These are phyloP conservation scores for Combretum micranthum DNA, from an alignment of 345 rosid genomes.

Conservation along the genomic window DNA sequence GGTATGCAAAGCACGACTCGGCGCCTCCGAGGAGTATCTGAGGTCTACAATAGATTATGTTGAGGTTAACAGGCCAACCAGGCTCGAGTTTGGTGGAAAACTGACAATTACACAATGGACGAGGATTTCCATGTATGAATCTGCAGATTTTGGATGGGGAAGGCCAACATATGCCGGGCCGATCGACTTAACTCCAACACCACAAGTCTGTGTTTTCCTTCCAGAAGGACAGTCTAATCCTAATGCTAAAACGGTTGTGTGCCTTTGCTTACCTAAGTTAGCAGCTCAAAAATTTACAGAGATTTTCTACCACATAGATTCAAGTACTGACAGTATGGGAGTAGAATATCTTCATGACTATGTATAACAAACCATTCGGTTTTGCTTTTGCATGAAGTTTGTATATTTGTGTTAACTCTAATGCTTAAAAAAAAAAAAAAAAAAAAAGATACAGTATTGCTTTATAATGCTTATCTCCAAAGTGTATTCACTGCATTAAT, in stretches of 20 bases:
- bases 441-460: too few relatives aligned
- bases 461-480: too few relatives aligned
- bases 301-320: conserved; percentile 30
- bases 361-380: too few relatives aligned
- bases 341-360: background rate
- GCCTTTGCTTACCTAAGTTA: conserved; percentile 78
- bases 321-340: background rate
- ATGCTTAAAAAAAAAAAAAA: too few relatives aligned
- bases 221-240: conserved; percentile 57
- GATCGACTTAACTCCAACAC: conserved; percentile 80
- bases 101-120: conserved; percentile 93
- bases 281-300: conserved; percentile 43
- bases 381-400: too few relatives aligned
- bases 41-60: conserved; percentile 65
- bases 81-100: conserved; percentile 86
- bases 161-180: conserved; percentile 79
- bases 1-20: conserved; percentile 57
- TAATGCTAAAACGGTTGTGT: conserved; percentile 50
- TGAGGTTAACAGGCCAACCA: conserved; percentile 55
- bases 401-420: too few relatives aligned
- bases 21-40: conserved; percentile 67
- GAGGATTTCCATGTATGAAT: conserved; percentile 67
- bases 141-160: conserved; percentile 92
- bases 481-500: too few relatives aligned
- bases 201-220: conserved; percentile 82